Percentiles rank a stretch among this genome's conserved stretches.
Conservation (phyloP, 441 rosid species). For the Gossypium davidsonii region DNA sequence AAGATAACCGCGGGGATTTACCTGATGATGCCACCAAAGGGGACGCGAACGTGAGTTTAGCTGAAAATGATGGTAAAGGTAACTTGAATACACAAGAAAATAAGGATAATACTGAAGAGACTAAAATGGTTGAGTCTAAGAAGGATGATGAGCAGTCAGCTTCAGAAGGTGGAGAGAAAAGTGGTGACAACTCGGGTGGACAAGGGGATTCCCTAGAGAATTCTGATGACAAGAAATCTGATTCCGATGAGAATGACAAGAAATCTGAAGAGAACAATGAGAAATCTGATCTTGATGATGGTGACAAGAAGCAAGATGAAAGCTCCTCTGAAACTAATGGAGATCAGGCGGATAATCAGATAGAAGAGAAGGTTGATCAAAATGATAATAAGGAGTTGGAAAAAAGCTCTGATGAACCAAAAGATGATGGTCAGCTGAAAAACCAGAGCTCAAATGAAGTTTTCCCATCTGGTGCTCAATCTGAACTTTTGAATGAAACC, state of each 20-base stretch:
- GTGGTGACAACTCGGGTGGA: slow-evolving; percentile 26
- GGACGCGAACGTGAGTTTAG: slow-evolving; percentile 26
- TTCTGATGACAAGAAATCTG: slow-evolving; percentile 25
- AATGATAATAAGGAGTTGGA: slow-evolving; percentile 34
- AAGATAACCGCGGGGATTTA: slow-evolving; percentile 50
- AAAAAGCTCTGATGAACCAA: slow-evolving; percentile 30
- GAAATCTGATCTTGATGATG: slow-evolving; percentile 27
- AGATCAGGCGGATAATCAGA: slow-evolving; percentile 33
- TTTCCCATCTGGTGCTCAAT: slow-evolving; percentile 69
- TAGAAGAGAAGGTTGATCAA: slow-evolving; percentile 34
- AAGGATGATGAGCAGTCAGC: slow-evolving; percentile 32
- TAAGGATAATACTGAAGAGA: slow-evolving; percentile 35
- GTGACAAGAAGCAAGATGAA: slow-evolving; percentile 29
- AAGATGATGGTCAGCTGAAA: slow-evolving; percentile 36
- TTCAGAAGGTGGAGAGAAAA: slow-evolving; percentile 31
- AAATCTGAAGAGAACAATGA: slow-evolving; percentile 31
- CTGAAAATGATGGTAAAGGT: slow-evolving; percentile 23
- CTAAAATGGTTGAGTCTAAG: slow-evolving; percentile 26
- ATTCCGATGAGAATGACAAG: slow-evolving; percentile 28
- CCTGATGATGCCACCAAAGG: slow-evolving; percentile 60
- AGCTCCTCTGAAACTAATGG: slow-evolving; percentile 25
- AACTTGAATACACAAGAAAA: slow-evolving; percentile 25
- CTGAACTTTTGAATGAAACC: slow-evolving; percentile 79
- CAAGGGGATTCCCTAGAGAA: slow-evolving; percentile 37
- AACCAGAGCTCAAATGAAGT: slow-evolving; percentile 46